These are phyloP conservation scores for Artemisia argyi DNA, from an alignment of 129 eudicot species.

Conservation along the genomic window DNA sequence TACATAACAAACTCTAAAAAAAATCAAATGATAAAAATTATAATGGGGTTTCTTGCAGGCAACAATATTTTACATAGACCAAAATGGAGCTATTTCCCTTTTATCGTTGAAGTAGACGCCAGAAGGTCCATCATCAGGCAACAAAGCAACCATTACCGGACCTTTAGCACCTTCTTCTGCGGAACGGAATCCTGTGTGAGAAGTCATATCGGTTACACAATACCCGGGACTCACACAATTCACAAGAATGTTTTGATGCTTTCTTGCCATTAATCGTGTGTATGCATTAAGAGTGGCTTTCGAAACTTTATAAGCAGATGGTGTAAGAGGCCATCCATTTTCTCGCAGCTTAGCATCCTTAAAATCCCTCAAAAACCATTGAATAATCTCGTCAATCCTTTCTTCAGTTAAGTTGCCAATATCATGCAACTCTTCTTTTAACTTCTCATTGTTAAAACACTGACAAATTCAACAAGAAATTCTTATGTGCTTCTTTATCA, in stretches of 20 bases:
- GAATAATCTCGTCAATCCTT: slow-evolving; percentile 31
- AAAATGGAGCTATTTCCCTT: not conserved
- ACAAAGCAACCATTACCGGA: slow-evolving; percentile 36
- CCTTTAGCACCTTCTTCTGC: slow-evolving; percentile 51
- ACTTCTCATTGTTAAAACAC: slow-evolving; percentile 35
- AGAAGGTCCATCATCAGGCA: slow-evolving; percentile 41
- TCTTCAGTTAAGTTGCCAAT: slow-evolving; percentile 33
- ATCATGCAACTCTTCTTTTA: slow-evolving; percentile 29
- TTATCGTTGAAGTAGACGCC: slow-evolving; percentile 30
- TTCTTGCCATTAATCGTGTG: slow-evolving; percentile 37
- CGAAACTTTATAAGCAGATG: slow-evolving; percentile 40
- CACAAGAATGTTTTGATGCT: slow-evolving; percentile 18
- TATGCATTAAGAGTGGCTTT: slow-evolving; percentile 37
- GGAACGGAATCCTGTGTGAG: slow-evolving; percentile 27
- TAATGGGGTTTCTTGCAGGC: too few species aligned
- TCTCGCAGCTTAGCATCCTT: slow-evolving; percentile 27
- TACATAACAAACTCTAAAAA: too few species aligned
- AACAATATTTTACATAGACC: not conserved
- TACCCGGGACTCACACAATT: slow-evolving; percentile 44
- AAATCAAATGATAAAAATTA: too few species aligned
- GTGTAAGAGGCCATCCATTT: slow-evolving; percentile 40
- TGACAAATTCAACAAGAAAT: slow-evolving; percentile 11
- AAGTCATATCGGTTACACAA: slow-evolving; percentile 41
- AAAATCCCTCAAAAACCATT: slow-evolving; percentile 36
- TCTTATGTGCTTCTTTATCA: too few species aligned